Base-by-base conservation (phyloP, 2,329 filamentous ascomycete genomes). In the Hypoxylon rubiginosum region DNA sequence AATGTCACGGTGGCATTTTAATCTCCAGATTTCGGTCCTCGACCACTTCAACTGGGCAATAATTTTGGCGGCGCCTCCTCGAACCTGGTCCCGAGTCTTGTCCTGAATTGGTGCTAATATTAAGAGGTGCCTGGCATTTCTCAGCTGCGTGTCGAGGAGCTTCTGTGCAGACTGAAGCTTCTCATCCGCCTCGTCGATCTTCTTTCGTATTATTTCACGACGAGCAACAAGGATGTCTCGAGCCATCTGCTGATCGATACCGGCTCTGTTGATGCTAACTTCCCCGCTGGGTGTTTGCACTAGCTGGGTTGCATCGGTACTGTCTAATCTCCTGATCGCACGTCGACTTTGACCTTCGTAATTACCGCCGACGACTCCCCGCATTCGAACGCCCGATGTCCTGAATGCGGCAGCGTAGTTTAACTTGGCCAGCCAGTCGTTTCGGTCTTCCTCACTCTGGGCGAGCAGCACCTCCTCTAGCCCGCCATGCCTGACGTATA, bases 401-500 rank as follows among this genome's bases (percentile, higher is more conserved):
- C 93, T 88, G 78, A 98, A 98, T 0, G 96, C 93, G 8, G 96
- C 94, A 34, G 95, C 95, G 76, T 98, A 98, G 77, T 99, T 99
- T 65, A 99, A 86, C 75, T 97, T 96, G 7, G 92, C 92, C 28
- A 99, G 83, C 96, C 96, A 99, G 76, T 99, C 96, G 74, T 97
- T 97, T 86, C 97, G 90, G 73, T 99, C 96, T 1, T 88, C 84
- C 73, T 99, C 96, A 57, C 89, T 93, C 73, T 97, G 94, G 4
- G 96, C 95, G 17, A 98, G 83, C 39, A 99, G 91, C 0, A 95
- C 90, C 76, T 99, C 96, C 74, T 99, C 95, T 41, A 94, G 83
- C 0, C 93, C 92, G 54, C 92, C 92, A 69, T 96, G 92, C 30
- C 93, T 89, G 64, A 97, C 92, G 73, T 97, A 95, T 13, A 94